A percentile compares a stretch with the other conserved stretches of the same genome.
These are phyloP conservation scores for Quercus suber DNA, from an alignment of 306 rosid species.

Conservation along the genomic window DNA sequence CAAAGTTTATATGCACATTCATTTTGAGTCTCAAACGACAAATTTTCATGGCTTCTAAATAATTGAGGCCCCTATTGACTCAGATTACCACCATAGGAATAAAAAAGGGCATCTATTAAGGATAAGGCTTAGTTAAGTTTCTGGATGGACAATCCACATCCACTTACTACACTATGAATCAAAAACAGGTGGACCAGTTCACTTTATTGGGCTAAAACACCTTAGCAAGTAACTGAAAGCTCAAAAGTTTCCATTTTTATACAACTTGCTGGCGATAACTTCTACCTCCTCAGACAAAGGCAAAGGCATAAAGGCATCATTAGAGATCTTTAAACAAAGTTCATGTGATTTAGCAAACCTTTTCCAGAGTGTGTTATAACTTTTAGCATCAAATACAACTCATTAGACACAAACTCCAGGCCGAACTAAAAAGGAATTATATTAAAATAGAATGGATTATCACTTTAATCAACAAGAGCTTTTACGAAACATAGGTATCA, in stretches of 20 bases:
- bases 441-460: neutral
- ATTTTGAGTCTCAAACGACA: slow-evolving; percentile 26
- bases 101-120: slow-evolving; percentile 11
- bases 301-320: slow-evolving; percentile 12
- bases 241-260: slow-evolving; percentile 23
- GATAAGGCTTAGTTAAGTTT: slow-evolving; percentile 34
- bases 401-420: slow-evolving; percentile 17
- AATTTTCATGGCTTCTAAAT: slow-evolving; percentile 21
- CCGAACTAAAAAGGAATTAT: slow-evolving; percentile 5
- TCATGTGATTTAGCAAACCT: slow-evolving; percentile 26
- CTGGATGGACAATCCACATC: slow-evolving; percentile 48
- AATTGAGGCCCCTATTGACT: slow-evolving; percentile 28
- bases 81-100: slow-evolving; percentile 36
- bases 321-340: slow-evolving; percentile 16
- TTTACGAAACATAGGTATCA: neutral
- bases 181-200: slow-evolving; percentile 22
- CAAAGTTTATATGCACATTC: slow-evolving; percentile 30
- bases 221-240: slow-evolving; percentile 6
- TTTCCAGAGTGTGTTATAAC: slow-evolving; percentile 27
- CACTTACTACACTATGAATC: slow-evolving; percentile 19
- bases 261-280: slow-evolving; percentile 23
- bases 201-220: slow-evolving; percentile 15
- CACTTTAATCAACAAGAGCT: neutral
- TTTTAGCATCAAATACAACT: slow-evolving; percentile 30
- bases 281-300: slow-evolving; percentile 1